phyloP scores from a whole-genome alignment of 2,329 filamentous ascomycete genomes.

The Pyricularia sp. region DNA sequence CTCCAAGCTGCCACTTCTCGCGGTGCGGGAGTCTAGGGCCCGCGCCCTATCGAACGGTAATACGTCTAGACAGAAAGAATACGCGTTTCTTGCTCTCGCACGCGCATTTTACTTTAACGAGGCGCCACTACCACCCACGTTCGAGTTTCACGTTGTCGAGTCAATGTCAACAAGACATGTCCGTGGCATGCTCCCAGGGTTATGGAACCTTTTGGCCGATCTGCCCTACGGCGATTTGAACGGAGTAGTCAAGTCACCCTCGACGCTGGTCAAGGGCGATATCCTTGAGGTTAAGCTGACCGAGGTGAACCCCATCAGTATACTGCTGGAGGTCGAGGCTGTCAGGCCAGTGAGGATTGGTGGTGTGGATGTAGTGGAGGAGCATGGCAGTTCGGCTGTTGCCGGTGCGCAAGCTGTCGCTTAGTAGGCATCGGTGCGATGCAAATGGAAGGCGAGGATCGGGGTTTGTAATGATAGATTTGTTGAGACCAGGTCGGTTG shows the following conservation, averaged over 20 bases:
- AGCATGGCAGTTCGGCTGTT: background rate
- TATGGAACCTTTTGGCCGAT: slow-evolving; percentile 36
- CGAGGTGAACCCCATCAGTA: slow-evolving; percentile 41
- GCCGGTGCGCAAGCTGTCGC: slow-evolving; percentile 2
- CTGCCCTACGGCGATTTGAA: slow-evolving; percentile 30
- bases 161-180: slow-evolving; percentile 19
- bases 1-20: slow-evolving; percentile 36
- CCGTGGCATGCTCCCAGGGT: slow-evolving; percentile 35
- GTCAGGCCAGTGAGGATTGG: slow-evolving; percentile 14
- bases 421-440: background rate
- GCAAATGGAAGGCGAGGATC: background rate
- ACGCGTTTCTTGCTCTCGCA: slow-evolving; percentile 50
- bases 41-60: slow-evolving; percentile 19
- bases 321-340: slow-evolving; percentile 36
- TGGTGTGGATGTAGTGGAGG: slow-evolving; percentile 10
- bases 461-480: background rate
- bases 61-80: slow-evolving; percentile 25
- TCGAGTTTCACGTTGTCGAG: slow-evolving; percentile 36
- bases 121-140: slow-evolving; percentile 32
- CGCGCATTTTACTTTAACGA: slow-evolving; percentile 50
- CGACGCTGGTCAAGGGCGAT: slow-evolving; percentile 33
- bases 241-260: slow-evolving; percentile 18
- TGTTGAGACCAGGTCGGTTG: background rate
- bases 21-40: slow-evolving; percentile 41
- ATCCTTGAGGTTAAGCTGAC: slow-evolving; percentile 41